Evolutionary conservation across 352 stramenopile species (phyloP), one percentile per base, ranked within the genome.

Genomic region (Pythium monospermum): DNA sequence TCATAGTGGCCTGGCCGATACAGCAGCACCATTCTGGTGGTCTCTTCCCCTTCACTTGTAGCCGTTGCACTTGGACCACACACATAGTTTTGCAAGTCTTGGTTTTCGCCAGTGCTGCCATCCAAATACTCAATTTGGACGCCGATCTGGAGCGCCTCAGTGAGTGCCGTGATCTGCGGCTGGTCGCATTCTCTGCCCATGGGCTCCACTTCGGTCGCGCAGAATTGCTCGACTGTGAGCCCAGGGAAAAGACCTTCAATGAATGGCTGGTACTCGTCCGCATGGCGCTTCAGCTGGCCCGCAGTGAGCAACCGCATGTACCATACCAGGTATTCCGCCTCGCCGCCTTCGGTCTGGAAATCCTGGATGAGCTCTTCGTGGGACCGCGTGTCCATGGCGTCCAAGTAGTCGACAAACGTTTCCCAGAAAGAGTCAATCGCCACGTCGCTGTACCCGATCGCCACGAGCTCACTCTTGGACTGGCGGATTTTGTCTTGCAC

Each of bases 1-100:
- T 98, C 94, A 74, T 98, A 98, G 67, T 98, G 94, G 12, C 94
- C 94, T 15, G 91, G 91, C 49, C 94, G 84, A 76, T 98, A 98
- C 22, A 98, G 66, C 46, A 98, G 64, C 33, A 80, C 77, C 33
- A 97, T 76, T 18, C 51, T 15, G 25, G 41, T 52, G 39, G 42
- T 61, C 11, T 27, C 27, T 18, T 19, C 26, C 18, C 16, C 21
- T 26, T 53, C 35, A 15, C 35, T 13, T 13, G 13, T 8, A 13
- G 7, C 42, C 3, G 32, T 18, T 3, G 41, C 28, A n/a, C n/a
- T 37, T 1, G 71, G 56, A 1, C 65, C 68, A 41, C 75, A 91
- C 21, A 85, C 61, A 60, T 91, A 89, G 50, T 57, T 85, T 49
- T 85, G 77, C 6, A 85, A 66, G 16, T 76, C 51, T 19, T 81